Conservation (phyloP, 768 basidiomycete species). For the Ramaria sp. region DNA sequence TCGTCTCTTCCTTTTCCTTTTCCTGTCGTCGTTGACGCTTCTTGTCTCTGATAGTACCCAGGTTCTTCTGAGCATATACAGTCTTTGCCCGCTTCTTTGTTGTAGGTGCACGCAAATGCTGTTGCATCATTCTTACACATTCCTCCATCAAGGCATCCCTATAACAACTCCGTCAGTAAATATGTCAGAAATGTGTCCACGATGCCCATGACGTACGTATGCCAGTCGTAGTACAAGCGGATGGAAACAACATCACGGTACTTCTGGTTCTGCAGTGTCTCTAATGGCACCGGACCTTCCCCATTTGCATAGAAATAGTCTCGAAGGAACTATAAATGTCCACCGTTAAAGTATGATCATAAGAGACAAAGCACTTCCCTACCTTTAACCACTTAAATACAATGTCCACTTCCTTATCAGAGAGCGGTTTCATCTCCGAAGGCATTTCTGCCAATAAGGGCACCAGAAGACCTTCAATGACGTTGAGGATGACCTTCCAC, state of each 20-base stretch:
- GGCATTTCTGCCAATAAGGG: slow-evolving; percentile 79
- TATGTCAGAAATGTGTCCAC: slow-evolving; percentile 3
- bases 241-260: slow-evolving; percentile 87
- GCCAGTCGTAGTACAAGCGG: slow-evolving; percentile 93
- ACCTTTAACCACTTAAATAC: slow-evolving; percentile 99
- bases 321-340: slow-evolving; percentile 60
- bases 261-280: slow-evolving; percentile 84
- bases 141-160: slow-evolving; percentile 87
- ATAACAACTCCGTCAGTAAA: slow-evolving; percentile 9
- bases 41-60: slow-evolving; percentile 90
- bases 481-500: slow-evolving; percentile 90
- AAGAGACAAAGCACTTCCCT: neutral
- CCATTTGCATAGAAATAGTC: slow-evolving; percentile 95
- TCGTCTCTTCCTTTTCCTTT: slow-evolving; percentile 47
- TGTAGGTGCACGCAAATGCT: slow-evolving; percentile 63
- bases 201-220: slow-evolving; percentile 63
- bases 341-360: neutral
- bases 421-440: slow-evolving; percentile 85
- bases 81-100: slow-evolving; percentile 88
- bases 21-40: slow-evolving; percentile 87
- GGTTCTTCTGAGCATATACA: slow-evolving; percentile 83
- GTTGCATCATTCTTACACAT: slow-evolving; percentile 92
- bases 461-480: slow-evolving; percentile 81
- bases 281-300: slow-evolving; percentile 81
- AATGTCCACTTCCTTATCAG: slow-evolving; percentile 94